phyloP scores from a whole-genome alignment of 2,329 filamentous ascomycete genomes.

The Aspergillus felis region DNA sequence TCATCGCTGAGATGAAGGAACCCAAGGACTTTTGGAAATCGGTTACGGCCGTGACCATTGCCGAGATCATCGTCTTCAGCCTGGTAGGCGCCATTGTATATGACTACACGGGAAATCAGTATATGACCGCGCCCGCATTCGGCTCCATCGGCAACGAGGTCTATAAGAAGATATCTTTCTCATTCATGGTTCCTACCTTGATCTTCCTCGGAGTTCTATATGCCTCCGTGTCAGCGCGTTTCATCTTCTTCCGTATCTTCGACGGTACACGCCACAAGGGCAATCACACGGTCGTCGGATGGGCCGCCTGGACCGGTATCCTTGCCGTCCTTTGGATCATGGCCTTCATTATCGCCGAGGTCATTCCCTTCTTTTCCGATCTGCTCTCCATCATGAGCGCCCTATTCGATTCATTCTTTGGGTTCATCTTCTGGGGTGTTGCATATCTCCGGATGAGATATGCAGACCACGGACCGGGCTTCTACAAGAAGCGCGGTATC shows the following conservation, averaged over 20 bases:
- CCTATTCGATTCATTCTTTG: conserved; percentile 74
- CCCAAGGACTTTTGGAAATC: conserved; percentile 86
- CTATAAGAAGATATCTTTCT: conserved; percentile 85
- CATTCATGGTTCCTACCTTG: conserved; percentile 92
- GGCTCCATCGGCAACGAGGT: conserved; percentile 69
- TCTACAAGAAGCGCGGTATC: conserved; percentile 40
- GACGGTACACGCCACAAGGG: conserved; percentile 73
- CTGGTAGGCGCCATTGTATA: conserved; percentile 78
- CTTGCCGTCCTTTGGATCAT: conserved; percentile 65
- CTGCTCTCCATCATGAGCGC: conserved; percentile 57
- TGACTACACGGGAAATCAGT: conserved; percentile 83
- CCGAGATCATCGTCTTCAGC: conserved; percentile 81
- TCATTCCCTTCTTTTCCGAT: conserved; percentile 90
- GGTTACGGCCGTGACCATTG: conserved; percentile 83
- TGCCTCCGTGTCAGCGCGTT: conserved; percentile 82
- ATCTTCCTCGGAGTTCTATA: conserved; percentile 91
- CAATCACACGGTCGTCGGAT: conserved; percentile 76
- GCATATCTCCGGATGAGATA: conserved; percentile 45
- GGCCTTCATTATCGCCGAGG: conserved; percentile 88
- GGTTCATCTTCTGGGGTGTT: conserved; percentile 78
- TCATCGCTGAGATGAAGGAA: conserved; percentile 89
- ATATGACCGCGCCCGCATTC: conserved; percentile 83
- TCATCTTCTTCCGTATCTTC: conserved; percentile 88
- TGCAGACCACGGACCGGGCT: conserved; percentile 38
- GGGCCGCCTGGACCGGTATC: conserved; percentile 73